Conservation (phyloP, 1,284 basidiomycete genomes). For the Meira miltonrushii region DNA sequence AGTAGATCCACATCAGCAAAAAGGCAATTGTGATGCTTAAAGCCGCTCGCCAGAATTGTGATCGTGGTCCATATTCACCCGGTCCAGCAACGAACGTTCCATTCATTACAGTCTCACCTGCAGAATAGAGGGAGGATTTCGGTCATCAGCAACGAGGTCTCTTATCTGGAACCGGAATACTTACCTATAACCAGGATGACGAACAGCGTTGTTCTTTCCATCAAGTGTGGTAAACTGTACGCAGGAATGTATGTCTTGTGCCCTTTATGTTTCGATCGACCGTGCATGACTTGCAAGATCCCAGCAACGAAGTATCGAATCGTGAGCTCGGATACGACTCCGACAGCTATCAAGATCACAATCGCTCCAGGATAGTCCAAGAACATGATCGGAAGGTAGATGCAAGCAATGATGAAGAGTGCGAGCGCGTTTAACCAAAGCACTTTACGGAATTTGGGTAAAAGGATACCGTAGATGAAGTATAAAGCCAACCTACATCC, state of each 20-base stretch:
- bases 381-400: conserved; percentile 40
- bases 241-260: conserved; percentile 34
- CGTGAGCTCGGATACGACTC: conserved; percentile 33
- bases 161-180: not conserved
- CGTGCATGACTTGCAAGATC: conserved; percentile 30
- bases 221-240: conserved; percentile 3
- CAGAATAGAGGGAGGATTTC: too few relatives aligned
- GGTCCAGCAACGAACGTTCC: conserved; percentile 22
- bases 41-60: conserved; percentile 33
- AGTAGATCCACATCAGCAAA: conserved; percentile 44
- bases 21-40: conserved; percentile 42
- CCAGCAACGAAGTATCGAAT: conserved; percentile 28
- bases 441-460: conserved; percentile 44
- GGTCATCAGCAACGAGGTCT: not conserved
- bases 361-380: conserved; percentile 22
- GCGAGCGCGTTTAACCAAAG: conserved; percentile 37
- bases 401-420: conserved; percentile 24
- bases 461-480: conserved; percentile 37
- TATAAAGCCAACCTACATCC: conserved; percentile 27
- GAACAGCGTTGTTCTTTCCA: conserved; percentile 30
- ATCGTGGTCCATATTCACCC: conserved; percentile 22
- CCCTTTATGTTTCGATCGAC: conserved; percentile 22
- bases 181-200: conserved; percentile 45
- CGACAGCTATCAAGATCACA: conserved; percentile 26
- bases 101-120: conserved; percentile 1